phyloP scores from a whole-genome alignment of 2,329 filamentous ascomycete species.

The Hymenoscyphus albidus region DNA sequence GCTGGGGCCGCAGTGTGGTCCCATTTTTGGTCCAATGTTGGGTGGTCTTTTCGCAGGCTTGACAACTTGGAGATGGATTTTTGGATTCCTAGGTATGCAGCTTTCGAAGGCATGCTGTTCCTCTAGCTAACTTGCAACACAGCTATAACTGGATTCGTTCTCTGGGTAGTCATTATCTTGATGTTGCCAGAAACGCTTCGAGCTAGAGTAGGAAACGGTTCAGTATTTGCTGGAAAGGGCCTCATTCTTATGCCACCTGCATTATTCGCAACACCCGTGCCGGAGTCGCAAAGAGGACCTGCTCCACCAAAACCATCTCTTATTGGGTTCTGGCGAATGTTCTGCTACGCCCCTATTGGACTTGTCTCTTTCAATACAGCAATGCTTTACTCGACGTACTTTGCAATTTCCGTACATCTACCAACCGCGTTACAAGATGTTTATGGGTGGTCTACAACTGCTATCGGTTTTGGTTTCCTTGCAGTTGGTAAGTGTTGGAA shows the following conservation, averaged over 20 bases:
- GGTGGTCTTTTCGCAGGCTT: conserved; percentile 9
- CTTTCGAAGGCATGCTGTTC: not conserved
- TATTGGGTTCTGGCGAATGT: conserved; percentile 8
- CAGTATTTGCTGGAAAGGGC: conserved; percentile 4
- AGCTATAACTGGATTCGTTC: conserved; percentile 8
- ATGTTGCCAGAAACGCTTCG: conserved; percentile 10
- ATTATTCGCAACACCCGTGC: conserved; percentile 3
- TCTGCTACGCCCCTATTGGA: conserved; percentile 8
- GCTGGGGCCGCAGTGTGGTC: conserved; percentile 8
- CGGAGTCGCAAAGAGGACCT: conserved; percentile 7
- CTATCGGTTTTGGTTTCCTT: conserved; percentile 9
- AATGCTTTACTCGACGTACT: conserved; percentile 9
- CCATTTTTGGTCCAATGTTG: conserved; percentile 6
- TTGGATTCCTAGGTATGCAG: conserved; percentile 7
- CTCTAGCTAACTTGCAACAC: not conserved
- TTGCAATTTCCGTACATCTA: conserved; percentile 9
- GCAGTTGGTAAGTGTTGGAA: conserved; percentile 3
- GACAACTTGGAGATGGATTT: conserved; percentile 11
- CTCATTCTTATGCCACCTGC: conserved; percentile 2
- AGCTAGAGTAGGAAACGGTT: conserved; percentile 7
- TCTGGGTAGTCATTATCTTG: conserved; percentile 7
- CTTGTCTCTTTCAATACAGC: conserved; percentile 10
- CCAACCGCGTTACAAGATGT: conserved; percentile 5
- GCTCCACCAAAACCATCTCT: conserved; percentile 6
- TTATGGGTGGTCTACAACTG: conserved; percentile 7